Evolutionary conservation across 2,329 filamentous ascomycete species (phyloP).

Genomic region (Cladosporium oxysporum): DNA sequence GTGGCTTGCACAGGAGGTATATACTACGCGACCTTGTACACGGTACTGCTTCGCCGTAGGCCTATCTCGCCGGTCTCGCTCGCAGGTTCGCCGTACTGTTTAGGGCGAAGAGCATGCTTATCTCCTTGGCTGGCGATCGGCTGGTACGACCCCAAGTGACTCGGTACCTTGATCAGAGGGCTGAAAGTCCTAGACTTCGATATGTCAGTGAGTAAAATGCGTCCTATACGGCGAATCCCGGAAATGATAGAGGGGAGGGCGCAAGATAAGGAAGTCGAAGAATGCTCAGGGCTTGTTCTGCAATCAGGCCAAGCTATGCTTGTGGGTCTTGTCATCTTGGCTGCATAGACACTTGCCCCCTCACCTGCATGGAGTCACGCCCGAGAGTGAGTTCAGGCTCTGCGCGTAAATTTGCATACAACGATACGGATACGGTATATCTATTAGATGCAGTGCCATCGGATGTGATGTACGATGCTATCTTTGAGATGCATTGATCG

Average conservation of each 20-base stretch:
- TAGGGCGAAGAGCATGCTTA: not conserved
- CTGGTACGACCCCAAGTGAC: not conserved
- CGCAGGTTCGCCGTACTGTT: not conserved
- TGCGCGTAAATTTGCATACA: not conserved
- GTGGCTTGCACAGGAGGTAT: not conserved
- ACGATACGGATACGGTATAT: not conserved
- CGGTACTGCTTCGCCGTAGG: not conserved
- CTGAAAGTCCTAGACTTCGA: no score
- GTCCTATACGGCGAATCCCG: not conserved
- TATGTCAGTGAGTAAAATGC: not conserved
- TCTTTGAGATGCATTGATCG: not conserved
- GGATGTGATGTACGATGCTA: not conserved
- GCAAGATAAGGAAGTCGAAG: not conserved
- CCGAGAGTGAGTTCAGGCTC: not conserved
- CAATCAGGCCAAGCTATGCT: not conserved
- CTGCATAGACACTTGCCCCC: not conserved
- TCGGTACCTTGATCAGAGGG: no score
- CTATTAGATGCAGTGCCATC: not conserved
- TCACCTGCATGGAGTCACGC: not conserved
- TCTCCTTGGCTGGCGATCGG: not conserved
- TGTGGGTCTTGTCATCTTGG: slow-evolving; percentile 6
- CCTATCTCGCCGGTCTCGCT: slow-evolving; percentile 5
- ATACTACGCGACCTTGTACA: not conserved
- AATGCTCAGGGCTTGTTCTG: not conserved
- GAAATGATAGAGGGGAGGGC: not conserved